Base-by-base conservation (phyloP, 2,329 filamentous ascomycete genomes). In the Trichoderma sp. region DNA sequence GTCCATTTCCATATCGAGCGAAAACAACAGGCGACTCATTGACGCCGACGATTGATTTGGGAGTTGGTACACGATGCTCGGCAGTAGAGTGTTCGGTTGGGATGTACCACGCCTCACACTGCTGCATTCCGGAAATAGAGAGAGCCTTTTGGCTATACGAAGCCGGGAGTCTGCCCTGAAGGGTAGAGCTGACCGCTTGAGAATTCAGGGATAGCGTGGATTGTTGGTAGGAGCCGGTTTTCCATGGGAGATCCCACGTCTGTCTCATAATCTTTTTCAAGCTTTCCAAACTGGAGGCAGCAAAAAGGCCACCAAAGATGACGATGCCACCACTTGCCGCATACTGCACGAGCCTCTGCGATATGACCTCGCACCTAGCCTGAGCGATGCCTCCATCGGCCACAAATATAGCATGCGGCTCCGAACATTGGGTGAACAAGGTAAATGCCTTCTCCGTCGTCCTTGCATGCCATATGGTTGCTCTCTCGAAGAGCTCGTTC, bases 131-230 rank as follows among this genome's bases (percentile, higher is more conserved):
- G 34, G 73, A 43, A 13, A 79, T 59, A 64, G 74, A 79, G 32
- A 77, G 43, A 12, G 74, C 77, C 55, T 77, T 76, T 57, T 77
- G 78, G 73, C 75, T 78, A 71, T 79, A 77, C n/a, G 70, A 47
- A 5, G 59, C 65, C 20, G 71, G 62, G 6, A 80, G 75, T 36
- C 70, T 47, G 28, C 57, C n/a, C 66, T 23, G 53, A 36, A 47
- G 70, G 61, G 26, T 74, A 13, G 39, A 26, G 47, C 32, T 67
- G 30, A 77, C 73, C 4, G 66, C 74, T 12, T 64, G 61, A 26
- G 23, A 36, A 64, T 77, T 78, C 39, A 79, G 74, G 23, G 59
- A 55, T 47, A 77, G 58, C 2, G 73, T 73, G n/a, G 75, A 77
- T 63, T 71, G 74, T 30, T 76, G 59, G 70, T 76, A 77, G 2